phyloP scores from a whole-genome alignment of 1,139 yeast species.

The Yamadazyma triangularis region DNA sequence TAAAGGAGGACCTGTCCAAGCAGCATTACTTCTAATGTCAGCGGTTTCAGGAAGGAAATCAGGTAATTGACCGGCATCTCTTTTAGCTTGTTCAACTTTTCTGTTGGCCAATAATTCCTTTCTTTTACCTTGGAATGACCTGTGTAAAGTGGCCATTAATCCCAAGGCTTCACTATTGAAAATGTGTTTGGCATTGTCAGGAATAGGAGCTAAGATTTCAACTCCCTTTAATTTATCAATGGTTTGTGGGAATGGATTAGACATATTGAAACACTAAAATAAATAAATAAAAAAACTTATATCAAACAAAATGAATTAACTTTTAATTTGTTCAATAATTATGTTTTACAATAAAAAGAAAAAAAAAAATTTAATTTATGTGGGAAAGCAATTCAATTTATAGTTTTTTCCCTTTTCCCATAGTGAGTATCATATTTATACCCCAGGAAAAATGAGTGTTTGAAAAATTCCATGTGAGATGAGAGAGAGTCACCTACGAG shows the following conservation, averaged over 20 bases:
- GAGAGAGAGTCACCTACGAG: constrained; percentile 2
- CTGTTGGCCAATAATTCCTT: constrained; percentile 57
- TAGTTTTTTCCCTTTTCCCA: constrained; percentile 8
- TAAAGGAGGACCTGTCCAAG: constrained; percentile 77
- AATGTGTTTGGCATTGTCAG: constrained; percentile 55
- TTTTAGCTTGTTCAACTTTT: constrained; percentile 51
- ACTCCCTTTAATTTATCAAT: constrained; percentile 58
- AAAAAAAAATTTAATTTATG: no score
- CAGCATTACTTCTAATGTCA: constrained; percentile 64
- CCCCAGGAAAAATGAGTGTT: constrained; percentile 10
- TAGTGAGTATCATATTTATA: constrained; percentile 1
- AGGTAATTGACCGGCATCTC: constrained; percentile 68
- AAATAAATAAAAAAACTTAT: not conserved
- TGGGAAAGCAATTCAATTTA: constrained; percentile 17
- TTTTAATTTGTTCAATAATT: no score
- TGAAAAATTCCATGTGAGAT: not conserved
- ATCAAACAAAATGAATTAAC: no score
- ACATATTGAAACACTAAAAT: constrained; percentile 20
- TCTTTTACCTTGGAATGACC: constrained; percentile 62
- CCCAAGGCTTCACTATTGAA: constrained; percentile 67
- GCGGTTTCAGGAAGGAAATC: constrained; percentile 71
- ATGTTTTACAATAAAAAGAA: not conserved
- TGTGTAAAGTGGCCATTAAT: constrained; percentile 69
- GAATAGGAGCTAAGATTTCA: constrained; percentile 60
- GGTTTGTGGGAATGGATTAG: constrained; percentile 51